Percentiles rank a stretch among this genome's conserved stretches.
Conservation (phyloP, 768 basidiomycete species). For the Rhodosporidiobolus sp. region DNA sequence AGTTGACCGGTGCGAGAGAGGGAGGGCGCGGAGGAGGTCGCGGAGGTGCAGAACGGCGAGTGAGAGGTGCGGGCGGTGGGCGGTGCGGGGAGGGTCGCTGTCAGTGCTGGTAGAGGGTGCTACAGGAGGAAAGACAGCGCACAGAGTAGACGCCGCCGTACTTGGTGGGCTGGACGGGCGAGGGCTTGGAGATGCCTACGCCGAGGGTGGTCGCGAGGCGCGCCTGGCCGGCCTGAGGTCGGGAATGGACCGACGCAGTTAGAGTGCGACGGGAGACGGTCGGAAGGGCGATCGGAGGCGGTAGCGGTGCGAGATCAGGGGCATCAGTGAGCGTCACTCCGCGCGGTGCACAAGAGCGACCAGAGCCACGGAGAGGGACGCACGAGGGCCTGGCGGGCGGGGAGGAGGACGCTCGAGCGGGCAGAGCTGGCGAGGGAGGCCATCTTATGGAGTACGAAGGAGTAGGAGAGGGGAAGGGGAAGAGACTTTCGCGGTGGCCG, state of each 20-base stretch:
- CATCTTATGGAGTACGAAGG: background rate
- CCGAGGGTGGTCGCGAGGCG: slow-evolving; percentile 39
- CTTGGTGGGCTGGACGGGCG: slow-evolving; percentile 60
- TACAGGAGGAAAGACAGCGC: slow-evolving; percentile 42
- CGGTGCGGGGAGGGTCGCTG: background rate
- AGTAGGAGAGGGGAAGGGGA: background rate
- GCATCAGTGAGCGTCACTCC: background rate
- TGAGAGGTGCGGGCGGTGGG: background rate
- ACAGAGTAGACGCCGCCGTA: slow-evolving; percentile 92
- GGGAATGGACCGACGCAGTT: background rate
- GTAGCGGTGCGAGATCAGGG: background rate
- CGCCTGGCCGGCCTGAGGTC: slow-evolving; percentile 20
- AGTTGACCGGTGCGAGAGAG: background rate
- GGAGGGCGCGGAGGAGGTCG: background rate
- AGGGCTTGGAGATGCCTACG: slow-evolving; percentile 28
- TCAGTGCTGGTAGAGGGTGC: background rate
- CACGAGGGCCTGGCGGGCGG: slow-evolving; percentile 22
- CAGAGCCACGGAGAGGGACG: background rate
- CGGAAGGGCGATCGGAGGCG: background rate
- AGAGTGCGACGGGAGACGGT: background rate
- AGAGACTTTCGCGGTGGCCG: too few relatives aligned
- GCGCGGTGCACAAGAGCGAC: background rate
- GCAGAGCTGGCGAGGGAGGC: slow-evolving; percentile 16
- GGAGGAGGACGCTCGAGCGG: slow-evolving; percentile 22
- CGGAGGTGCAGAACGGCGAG: background rate